phyloP scores from a whole-genome alignment of 2,329 filamentous ascomycete species.

The Epichloe hybrida region DNA sequence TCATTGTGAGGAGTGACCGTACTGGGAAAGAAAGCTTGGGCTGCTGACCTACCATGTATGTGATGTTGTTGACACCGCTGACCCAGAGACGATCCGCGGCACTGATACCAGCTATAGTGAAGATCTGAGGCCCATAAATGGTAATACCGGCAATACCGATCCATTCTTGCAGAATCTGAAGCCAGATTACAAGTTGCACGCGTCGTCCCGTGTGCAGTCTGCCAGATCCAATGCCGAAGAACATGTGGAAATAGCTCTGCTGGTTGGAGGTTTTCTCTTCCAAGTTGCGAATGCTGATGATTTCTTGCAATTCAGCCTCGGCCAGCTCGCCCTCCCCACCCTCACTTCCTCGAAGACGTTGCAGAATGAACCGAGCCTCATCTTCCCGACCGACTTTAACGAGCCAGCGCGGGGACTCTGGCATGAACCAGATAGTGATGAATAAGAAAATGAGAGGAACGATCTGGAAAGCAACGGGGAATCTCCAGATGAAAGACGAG shows the following conservation, averaged over 20 bases:
- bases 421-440: slow-evolving; percentile 48
- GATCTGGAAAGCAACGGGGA: slow-evolving; percentile 59
- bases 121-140: slow-evolving; percentile 44
- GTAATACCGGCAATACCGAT: slow-evolving; percentile 58
- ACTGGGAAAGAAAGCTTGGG: not conserved
- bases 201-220: slow-evolving; percentile 53
- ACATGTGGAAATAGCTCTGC: slow-evolving; percentile 50
- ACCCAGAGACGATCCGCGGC: slow-evolving; percentile 50
- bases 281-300: slow-evolving; percentile 46
- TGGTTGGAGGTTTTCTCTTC: slow-evolving; percentile 46
- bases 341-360: slow-evolving; percentile 46
- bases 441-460: slow-evolving; percentile 46
- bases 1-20: not conserved
- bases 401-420: slow-evolving; percentile 56
- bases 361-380: slow-evolving; percentile 53
- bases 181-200: slow-evolving; percentile 57
- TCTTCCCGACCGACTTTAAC: slow-evolving; percentile 52
- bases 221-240: slow-evolving; percentile 51
- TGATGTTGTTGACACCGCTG: slow-evolving; percentile 38
- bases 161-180: slow-evolving; percentile 60
- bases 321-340: slow-evolving; percentile 38
- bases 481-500: slow-evolving; percentile 50
- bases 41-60: slow-evolving; percentile 29
- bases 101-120: slow-evolving; percentile 53
- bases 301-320: slow-evolving; percentile 54